Conservation (phyloP, 306 rosid species). For the Prunus davidiana region DNA sequence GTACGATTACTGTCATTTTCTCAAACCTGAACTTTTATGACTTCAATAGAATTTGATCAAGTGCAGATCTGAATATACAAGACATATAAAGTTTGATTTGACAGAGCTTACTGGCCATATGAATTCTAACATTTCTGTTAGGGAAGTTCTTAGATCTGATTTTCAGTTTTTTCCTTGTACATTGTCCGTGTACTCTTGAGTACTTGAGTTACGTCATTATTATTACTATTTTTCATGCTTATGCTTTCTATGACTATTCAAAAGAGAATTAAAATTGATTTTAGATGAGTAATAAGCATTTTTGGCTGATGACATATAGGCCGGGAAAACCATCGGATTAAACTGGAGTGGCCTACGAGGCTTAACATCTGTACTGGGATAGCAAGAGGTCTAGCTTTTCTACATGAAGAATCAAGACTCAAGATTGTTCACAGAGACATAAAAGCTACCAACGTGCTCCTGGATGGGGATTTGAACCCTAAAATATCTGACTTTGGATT, state of each 20-base stretch:
- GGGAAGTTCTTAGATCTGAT: neutral
- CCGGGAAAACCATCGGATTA: constrained; percentile 16
- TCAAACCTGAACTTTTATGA: neutral
- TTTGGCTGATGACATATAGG: constrained; percentile 26
- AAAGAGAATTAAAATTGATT: neutral
- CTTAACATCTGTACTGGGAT: constrained; percentile 54
- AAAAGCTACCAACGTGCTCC: constrained; percentile 62
- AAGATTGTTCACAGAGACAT: constrained; percentile 68
- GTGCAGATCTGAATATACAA: neutral
- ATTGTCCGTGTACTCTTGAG: neutral
- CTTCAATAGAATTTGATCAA: neutral
- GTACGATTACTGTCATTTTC: constrained; percentile 27
- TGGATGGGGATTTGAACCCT: constrained; percentile 48
- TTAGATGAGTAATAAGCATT: neutral
- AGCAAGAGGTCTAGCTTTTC: constrained; percentile 65
- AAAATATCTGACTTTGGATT: constrained; percentile 67
- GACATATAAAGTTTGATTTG: neutral
- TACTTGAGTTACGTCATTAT: neutral
- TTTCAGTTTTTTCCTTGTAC: neutral
- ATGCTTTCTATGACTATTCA: neutral
- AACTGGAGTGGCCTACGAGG: constrained; percentile 53
- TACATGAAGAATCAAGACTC: constrained; percentile 57
- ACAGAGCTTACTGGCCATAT: neutral
- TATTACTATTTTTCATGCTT: neutral
- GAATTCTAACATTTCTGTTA: neutral